Evolutionary conservation across 2,329 filamentous ascomycete species (phyloP).

Genomic region (Emmonsiellopsis sp.): DNA sequence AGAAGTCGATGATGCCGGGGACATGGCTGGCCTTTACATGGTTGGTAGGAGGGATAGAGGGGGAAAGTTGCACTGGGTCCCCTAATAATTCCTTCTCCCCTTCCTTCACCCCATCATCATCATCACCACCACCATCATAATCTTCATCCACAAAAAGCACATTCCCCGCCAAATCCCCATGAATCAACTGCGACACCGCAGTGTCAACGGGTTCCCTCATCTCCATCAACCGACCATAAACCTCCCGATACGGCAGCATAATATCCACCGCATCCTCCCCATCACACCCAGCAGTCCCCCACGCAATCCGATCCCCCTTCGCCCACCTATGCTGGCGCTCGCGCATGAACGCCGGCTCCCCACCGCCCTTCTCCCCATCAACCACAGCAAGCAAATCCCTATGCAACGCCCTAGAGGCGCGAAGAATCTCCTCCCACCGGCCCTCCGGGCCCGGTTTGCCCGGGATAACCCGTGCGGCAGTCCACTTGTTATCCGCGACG

Average conservation of each 20-base stretch:
- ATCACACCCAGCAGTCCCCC: background rate
- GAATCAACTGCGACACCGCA: slow-evolving; percentile 2
- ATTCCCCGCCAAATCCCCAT: slow-evolving; percentile 8
- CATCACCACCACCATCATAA: background rate
- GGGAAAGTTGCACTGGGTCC: background rate
- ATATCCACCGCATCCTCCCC: background rate
- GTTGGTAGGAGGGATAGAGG: background rate
- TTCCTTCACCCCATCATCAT: background rate
- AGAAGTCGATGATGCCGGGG: slow-evolving; percentile 8
- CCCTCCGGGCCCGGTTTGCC: background rate
- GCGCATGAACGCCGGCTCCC: slow-evolving; percentile 1
- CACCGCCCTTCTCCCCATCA: background rate
- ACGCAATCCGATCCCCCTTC: slow-evolving; percentile 6
- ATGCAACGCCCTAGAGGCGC: slow-evolving; percentile 5
- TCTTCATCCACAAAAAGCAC: slow-evolving; percentile 1
- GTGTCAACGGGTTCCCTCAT: background rate
- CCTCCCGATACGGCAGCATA: background rate
- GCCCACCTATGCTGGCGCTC: slow-evolving; percentile 6
- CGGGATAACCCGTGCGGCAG: slow-evolving; percentile 2
- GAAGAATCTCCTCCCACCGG: slow-evolving; percentile 4
- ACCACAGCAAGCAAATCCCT: background rate
- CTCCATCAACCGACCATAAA: slow-evolving; percentile 1
- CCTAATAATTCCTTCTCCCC: background rate
- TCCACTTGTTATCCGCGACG: slow-evolving; percentile 5
- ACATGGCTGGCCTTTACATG: background rate